Conservation (phyloP, 2,329 filamentous ascomycete species). For the Alternaria sp. region DNA sequence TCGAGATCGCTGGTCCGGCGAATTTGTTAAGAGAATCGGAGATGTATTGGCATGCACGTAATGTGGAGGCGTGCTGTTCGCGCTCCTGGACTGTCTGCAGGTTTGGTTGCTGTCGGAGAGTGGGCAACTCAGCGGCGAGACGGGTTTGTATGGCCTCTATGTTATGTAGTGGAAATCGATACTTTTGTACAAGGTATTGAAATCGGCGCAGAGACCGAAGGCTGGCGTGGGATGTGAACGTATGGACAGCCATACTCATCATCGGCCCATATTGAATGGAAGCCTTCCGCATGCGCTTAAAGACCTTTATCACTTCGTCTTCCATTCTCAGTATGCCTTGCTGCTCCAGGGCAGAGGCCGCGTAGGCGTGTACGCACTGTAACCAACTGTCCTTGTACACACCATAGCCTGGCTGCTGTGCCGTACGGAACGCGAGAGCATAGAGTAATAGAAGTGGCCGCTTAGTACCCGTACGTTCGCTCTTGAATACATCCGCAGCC, state of each 20-base stretch:
- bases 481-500: slow-evolving; percentile 2
- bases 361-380: not conserved
- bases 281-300: slow-evolving; percentile 14
- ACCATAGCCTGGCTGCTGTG: not conserved
- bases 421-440: slow-evolving; percentile 2
- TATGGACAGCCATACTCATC: slow-evolving; percentile 12
- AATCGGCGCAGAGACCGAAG: slow-evolving; percentile 15
- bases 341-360: not conserved
- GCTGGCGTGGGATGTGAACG: slow-evolving; percentile 10
- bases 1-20: not conserved
- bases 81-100: not conserved
- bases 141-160: slow-evolving; percentile 9
- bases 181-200: slow-evolving; percentile 12
- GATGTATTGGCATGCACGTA: slow-evolving; percentile 12
- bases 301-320: slow-evolving; percentile 15
- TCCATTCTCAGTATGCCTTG: slow-evolving; percentile 3
- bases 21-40: slow-evolving; percentile 9
- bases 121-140: slow-evolving; percentile 4
- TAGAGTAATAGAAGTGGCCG: slow-evolving; percentile 2
- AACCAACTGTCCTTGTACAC: slow-evolving; percentile 1
- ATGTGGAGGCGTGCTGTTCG: slow-evolving; percentile 12
- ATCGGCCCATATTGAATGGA: slow-evolving; percentile 23
- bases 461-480: not conserved
- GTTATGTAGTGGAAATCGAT: slow-evolving; percentile 12
- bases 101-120: slow-evolving; percentile 2